Conservation (phyloP, 106 monocot species). For the Amphibolis antarctica region DNA sequence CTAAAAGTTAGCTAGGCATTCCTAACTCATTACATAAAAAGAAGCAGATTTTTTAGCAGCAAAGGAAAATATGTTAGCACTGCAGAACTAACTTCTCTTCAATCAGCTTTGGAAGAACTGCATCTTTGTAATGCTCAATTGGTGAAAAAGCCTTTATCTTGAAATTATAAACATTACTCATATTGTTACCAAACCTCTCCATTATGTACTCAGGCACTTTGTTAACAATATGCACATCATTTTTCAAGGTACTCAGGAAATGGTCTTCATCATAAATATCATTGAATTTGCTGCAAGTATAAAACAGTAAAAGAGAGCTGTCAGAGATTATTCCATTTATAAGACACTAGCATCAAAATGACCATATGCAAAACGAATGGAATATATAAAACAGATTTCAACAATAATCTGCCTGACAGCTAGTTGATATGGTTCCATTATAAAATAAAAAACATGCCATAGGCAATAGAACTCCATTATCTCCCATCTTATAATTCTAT, state of each 20-base stretch:
- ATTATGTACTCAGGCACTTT: slow-evolving; percentile 84
- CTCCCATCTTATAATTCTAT: no score
- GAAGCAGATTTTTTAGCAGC: background rate
- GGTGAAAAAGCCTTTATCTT: slow-evolving; percentile 91
- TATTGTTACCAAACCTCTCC: slow-evolving; percentile 93
- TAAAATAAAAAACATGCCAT: no score
- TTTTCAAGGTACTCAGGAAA: slow-evolving; percentile 61
- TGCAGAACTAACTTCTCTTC: slow-evolving; percentile 73
- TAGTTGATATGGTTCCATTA: no score
- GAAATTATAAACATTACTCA: slow-evolving; percentile 96
- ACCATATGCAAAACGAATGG: background rate
- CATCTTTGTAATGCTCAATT: slow-evolving; percentile 64
- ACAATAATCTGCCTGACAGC: no score
- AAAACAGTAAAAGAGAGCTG: background rate
- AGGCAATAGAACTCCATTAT: no score
- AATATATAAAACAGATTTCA: no score
- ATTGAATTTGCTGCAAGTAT: slow-evolving; percentile 75
- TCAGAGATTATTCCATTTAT: background rate
- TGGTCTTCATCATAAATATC: slow-evolving; percentile 95
- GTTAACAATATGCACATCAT: slow-evolving; percentile 74
- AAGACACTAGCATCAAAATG: background rate
- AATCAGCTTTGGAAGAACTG: slow-evolving; percentile 67
- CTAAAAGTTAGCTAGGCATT: no score
- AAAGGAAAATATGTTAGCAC: background rate
- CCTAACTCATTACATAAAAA: no score